phyloP scores from a whole-genome alignment of 257 asterid species.

The Gentiana macrophylla region DNA sequence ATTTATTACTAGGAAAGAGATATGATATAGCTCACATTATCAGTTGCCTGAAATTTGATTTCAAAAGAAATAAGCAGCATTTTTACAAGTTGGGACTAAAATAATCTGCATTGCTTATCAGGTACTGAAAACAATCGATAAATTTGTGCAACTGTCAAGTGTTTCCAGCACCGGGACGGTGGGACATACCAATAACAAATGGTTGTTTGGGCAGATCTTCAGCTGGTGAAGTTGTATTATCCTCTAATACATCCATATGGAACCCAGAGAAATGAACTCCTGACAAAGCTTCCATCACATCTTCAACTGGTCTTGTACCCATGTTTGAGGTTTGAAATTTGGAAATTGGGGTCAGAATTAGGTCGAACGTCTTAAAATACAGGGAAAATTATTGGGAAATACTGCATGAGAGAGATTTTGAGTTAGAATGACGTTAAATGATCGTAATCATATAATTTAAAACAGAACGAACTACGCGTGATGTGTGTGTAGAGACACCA shows the following conservation, averaged over 20 bases:
- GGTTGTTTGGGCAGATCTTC: conserved; percentile 68
- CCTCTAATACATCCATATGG: conserved; percentile 53
- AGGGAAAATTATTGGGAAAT: too few species aligned
- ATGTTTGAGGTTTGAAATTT: conserved; percentile 22
- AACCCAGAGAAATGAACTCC: conserved; percentile 94
- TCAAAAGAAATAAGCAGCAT: neutral
- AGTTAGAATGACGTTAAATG: too few species aligned
- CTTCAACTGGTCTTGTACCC: conserved; percentile 89
- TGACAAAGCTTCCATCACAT: conserved; percentile 80
- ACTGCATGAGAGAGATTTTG: too few species aligned
- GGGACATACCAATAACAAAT: conserved; percentile 69
- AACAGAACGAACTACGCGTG: too few species aligned
- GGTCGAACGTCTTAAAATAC: too few species aligned
- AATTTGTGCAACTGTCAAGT: neutral
- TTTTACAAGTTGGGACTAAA: neutral
- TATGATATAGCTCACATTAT: neutral
- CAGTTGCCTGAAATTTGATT: neutral
- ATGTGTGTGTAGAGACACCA: too few species aligned
- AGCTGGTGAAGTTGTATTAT: conserved; percentile 38
- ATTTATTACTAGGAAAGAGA: too few species aligned
- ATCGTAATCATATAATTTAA: too few species aligned
- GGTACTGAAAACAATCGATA: neutral
- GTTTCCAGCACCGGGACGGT: conserved; percentile 10
- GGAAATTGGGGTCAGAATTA: too few species aligned
- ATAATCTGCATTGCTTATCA: too few species aligned